A percentile compares a stretch with the other conserved stretches of the same genome.
Evolutionary conservation across 106 monocot genomes (phyloP).

Genomic region (Allium fistulosum): DNA sequence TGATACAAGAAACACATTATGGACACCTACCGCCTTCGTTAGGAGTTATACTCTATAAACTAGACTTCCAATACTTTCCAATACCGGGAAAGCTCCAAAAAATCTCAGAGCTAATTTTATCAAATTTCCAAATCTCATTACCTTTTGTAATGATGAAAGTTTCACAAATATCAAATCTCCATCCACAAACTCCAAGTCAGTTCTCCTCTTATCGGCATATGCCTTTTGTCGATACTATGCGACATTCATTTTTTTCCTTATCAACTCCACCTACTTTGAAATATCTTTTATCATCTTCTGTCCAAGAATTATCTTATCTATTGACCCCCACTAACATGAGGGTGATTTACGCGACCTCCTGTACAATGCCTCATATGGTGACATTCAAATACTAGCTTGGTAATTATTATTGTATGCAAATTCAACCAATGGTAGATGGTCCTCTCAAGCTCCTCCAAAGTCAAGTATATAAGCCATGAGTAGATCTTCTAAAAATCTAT

Average conservation of each 20-base stretch:
- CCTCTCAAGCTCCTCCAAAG: not conserved
- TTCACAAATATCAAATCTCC: not conserved
- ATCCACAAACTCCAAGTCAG: not conserved
- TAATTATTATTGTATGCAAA: not conserved
- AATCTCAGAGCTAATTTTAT: not conserved
- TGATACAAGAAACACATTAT: not conserved
- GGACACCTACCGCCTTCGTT: not conserved
- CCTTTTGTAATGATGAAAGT: not conserved
- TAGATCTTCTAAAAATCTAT: not conserved
- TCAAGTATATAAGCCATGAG: not conserved
- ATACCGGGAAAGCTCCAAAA: not conserved
- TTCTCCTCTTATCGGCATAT: not conserved
- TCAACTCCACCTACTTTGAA: not conserved
- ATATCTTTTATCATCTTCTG: not conserved
- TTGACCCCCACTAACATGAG: not conserved
- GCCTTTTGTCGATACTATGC: not conserved
- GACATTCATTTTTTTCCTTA: not conserved
- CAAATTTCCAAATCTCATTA: not conserved
- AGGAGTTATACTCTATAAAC: not conserved
- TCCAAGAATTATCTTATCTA: not conserved
- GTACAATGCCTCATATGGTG: not conserved
- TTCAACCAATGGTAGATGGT: not conserved
- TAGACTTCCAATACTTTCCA: not conserved
- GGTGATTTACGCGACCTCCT: not conserved
- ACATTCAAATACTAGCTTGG: not conserved